Percentiles rank a stretch among this genome's conserved stretches.
Evolutionary conservation across 2,329 filamentous ascomycete genomes (phyloP).

Genomic region (Fusarium phyllophilum): DNA sequence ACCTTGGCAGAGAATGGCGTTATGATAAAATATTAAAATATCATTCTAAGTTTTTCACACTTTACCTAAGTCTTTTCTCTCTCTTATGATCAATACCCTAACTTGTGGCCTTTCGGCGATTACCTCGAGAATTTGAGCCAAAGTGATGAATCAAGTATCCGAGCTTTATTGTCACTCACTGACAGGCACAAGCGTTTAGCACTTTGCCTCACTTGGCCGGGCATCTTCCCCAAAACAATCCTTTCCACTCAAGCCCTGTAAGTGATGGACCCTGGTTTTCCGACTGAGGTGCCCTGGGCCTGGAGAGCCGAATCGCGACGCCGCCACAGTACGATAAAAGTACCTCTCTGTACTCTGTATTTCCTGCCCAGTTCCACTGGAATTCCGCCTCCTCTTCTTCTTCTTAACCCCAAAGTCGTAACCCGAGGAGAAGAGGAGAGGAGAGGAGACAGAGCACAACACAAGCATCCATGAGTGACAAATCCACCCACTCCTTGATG

Average conservation of each 20-base stretch:
- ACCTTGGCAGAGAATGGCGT: not conserved
- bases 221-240: conserved; percentile 17
- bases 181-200: not conserved
- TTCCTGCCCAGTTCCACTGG: conserved; percentile 19
- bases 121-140: not conserved
- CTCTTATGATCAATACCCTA: not conserved
- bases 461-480: conserved; percentile 16
- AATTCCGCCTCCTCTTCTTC: conserved; percentile 33
- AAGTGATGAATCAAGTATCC: not conserved
- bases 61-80: not conserved
- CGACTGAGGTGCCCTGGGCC: conserved; percentile 18
- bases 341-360: conserved; percentile 5
- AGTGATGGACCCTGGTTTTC: conserved; percentile 31
- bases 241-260: conserved; percentile 7
- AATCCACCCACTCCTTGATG: conserved; percentile 28
- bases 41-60: not conserved
- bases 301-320: conserved; percentile 21
- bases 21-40: not conserved
- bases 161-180: not conserved
- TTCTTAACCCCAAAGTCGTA: conserved; percentile 31
- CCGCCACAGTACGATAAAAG: conserved; percentile 27
- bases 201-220: conserved; percentile 26
- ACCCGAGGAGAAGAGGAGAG: conserved; percentile 11
- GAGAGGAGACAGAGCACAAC: conserved; percentile 1
- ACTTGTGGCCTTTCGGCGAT: not conserved